phyloP scores from a whole-genome alignment of 768 basidiomycete species.

The Mycena vitilis region DNA sequence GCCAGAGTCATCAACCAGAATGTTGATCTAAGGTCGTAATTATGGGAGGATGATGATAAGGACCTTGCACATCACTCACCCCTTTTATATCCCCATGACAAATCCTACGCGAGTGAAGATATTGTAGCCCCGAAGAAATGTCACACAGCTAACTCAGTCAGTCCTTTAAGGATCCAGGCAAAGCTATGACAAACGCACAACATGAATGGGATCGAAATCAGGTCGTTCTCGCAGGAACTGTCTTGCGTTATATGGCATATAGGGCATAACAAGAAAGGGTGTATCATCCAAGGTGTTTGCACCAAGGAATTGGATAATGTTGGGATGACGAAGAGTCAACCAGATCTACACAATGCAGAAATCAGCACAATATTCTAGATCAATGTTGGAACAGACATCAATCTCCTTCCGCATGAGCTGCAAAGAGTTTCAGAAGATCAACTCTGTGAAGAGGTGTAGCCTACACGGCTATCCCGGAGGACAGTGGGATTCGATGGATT shows the following conservation, averaged over 20 bases:
- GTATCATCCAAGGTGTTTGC: conserved; percentile 26
- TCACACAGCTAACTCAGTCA: conserved; percentile 37
- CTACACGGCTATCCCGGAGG: too few species aligned
- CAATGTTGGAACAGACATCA: too few species aligned
- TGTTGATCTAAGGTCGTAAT: conserved; percentile 32
- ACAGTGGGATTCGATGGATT: too few species aligned
- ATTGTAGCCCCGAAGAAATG: conserved; percentile 39
- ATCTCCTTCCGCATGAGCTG: too few species aligned
- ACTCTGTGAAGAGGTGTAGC: too few species aligned
- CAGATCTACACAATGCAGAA: neutral
- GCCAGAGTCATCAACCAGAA: conserved; percentile 42
- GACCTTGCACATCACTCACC: conserved; percentile 19
- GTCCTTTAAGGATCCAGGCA: neutral
- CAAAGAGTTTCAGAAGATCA: too few species aligned
- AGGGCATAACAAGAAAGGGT: conserved; percentile 27
- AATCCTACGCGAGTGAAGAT: conserved; percentile 42
- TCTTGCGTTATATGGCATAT: conserved; percentile 3
- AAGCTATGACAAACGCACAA: conserved; percentile 3
- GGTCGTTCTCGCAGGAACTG: conserved; percentile 6
- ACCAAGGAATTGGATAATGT: conserved; percentile 65
- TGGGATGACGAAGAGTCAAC: conserved; percentile 69
- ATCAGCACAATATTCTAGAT: too few species aligned
- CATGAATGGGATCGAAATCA: conserved; percentile 16
- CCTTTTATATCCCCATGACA: conserved; percentile 47
- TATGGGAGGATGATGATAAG: neutral